Percentiles rank a stretch among this genome's conserved stretches.
Evolutionary conservation across 2,329 filamentous ascomycete species (phyloP).

Genomic region (Aciculosporium take): DNA sequence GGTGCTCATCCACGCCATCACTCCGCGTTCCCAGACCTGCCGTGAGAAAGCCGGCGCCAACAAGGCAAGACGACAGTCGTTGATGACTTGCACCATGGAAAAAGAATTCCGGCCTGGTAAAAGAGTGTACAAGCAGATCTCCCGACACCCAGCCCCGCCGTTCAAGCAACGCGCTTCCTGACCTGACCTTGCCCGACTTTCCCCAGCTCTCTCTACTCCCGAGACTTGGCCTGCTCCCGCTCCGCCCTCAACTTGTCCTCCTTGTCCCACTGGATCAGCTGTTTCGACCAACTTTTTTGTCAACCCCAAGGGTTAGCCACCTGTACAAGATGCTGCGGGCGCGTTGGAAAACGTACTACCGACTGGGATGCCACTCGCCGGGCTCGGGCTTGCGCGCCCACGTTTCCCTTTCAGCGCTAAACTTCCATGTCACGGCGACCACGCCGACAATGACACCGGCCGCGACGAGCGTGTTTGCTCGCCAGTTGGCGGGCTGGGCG

Average conservation of each 20-base stretch:
- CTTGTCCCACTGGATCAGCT: constrained; percentile 30
- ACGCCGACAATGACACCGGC: constrained; percentile 54
- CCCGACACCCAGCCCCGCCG: background rate
- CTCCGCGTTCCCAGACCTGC: background rate
- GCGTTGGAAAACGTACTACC: constrained; percentile 48
- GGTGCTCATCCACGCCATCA: too few species aligned
- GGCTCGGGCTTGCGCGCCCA: constrained; percentile 64
- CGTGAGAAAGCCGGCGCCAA: background rate
- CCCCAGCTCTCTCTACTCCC: constrained; percentile 11
- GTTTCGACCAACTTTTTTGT: constrained; percentile 29
- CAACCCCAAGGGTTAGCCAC: constrained; percentile 1
- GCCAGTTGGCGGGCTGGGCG: constrained; percentile 88
- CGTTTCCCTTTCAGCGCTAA: constrained; percentile 60
- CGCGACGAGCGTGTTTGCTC: constrained; percentile 71
- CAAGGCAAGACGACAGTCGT: background rate
- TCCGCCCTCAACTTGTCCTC: constrained; percentile 24
- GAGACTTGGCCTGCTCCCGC: constrained; percentile 16
- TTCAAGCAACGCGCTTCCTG: background rate
- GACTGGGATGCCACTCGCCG: constrained; percentile 67
- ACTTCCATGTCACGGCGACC: constrained; percentile 51
- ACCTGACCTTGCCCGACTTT: background rate
- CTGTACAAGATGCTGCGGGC: background rate
- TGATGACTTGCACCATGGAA: background rate
- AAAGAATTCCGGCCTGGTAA: background rate
- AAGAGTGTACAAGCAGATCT: constrained; percentile 4